A percentile compares a stretch with the other conserved stretches of the same genome.
phyloP scores from a whole-genome alignment of 2,329 filamentous ascomycete genomes.

The Knufia fluminis region DNA sequence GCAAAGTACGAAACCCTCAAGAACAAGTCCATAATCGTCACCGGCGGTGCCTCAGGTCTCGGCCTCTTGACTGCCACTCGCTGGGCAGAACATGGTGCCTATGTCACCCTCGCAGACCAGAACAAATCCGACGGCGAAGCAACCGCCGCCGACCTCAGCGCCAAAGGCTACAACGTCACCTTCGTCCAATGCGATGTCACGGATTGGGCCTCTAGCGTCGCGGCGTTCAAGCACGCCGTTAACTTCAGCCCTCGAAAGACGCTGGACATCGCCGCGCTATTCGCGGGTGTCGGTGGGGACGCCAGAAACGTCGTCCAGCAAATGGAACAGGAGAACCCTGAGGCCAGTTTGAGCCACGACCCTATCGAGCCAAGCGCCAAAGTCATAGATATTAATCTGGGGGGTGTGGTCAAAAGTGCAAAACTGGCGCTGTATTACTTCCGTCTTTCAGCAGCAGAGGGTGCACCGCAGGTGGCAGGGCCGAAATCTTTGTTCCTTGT shows the following conservation, averaged over 20 bases:
- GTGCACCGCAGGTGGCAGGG: neutral
- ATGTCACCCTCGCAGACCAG: slow-evolving; percentile 11
- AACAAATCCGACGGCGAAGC: slow-evolving; percentile 3
- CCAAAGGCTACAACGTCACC: slow-evolving; percentile 10
- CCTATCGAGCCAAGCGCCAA: slow-evolving; percentile 10
- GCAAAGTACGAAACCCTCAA: slow-evolving; percentile 12
- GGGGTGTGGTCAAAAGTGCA: slow-evolving; percentile 1
- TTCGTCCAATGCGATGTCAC: slow-evolving; percentile 54
- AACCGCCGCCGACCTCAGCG: neutral
- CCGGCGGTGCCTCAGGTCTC: slow-evolving; percentile 34
- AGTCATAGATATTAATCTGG: slow-evolving; percentile 5
- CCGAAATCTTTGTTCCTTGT: slow-evolving; percentile 11
- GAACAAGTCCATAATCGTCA: slow-evolving; percentile 39
- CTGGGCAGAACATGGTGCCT: slow-evolving; percentile 12
- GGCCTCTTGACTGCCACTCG: slow-evolving; percentile 21
- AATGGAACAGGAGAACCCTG: slow-evolving; percentile 11
- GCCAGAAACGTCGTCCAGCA: slow-evolving; percentile 10
- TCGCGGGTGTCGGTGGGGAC: slow-evolving; percentile 23
- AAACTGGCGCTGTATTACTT: slow-evolving; percentile 9
- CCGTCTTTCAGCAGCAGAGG: neutral
- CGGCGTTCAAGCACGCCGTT: slow-evolving; percentile 52
- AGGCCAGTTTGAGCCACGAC: neutral
- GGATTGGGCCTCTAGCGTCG: slow-evolving; percentile 54
- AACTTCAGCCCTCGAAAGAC: slow-evolving; percentile 39
- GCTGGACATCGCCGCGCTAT: slow-evolving; percentile 23